Base-by-base conservation (phyloP, 2,329 filamentous ascomycete genomes). In the Talaromyces verruculosus region DNA sequence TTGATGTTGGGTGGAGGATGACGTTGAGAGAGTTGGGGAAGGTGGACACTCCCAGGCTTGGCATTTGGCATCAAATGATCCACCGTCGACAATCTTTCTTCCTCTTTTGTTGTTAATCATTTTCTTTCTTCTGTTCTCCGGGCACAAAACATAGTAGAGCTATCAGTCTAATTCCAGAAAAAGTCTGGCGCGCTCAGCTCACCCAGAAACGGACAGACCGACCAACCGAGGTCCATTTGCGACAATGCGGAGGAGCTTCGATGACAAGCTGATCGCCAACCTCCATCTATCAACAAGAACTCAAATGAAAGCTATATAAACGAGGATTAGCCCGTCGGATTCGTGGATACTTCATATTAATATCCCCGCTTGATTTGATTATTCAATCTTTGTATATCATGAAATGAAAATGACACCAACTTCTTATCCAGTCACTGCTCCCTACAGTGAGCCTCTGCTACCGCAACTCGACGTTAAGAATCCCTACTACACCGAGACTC, bases 401-500 rank as follows among this genome's bases (percentile, higher is more conserved):
- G 37, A 43, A 60, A 30, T 30, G 19, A 45, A 61, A 51, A 62
- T 62, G 60, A 11, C 60, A 45, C 64, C 41, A 15, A 35, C 35
- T 49, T 55, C 47, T 25, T 25, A 49, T 47, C 69, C 72, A 8
- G 71, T 73, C 58, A 75, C 73, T 43, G 75, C 76, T 37, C 78
- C 78, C 19, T 80, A 78, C 69, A 77, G 76, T 58, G 78, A 79
- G 62, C 78, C 78, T 4, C 68, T 80, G 33, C 81, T 85, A 65
- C 78, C 80, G 8, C 84, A 84, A 59, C 86, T 76, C 61, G 73
- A 75, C 59, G 65, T 75, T 49, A 66, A 69, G 33, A 77, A 75
- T 49, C 78, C 87, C 0, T 89, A 89, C 77, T 90, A 91, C 79
- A 88, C 83, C 33, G 80, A 84, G 15, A 84, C 84, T 2, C 89